Base-by-base conservation (phyloP, 148 eudicot genomes). In the Nepenthes mirabilis region DNA sequence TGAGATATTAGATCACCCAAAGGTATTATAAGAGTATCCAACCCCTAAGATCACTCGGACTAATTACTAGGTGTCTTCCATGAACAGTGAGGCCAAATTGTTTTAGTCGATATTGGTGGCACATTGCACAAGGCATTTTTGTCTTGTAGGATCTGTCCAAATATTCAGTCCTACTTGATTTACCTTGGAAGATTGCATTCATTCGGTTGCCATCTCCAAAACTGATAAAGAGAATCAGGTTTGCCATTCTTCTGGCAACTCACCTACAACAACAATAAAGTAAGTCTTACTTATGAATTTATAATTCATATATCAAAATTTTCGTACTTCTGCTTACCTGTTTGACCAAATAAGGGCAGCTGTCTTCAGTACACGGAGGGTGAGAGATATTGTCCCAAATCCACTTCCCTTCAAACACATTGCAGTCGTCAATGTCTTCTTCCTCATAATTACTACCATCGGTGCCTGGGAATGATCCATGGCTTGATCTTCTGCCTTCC, bases 131-230 rank as follows among this genome's bases (percentile, higher is more conserved):
- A 3, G 4, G 45, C 8, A 3, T 40, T 40, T 40, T 40, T 40
- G 6, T 4, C 6, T 40, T 40, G 8, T 40, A 40, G 45, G 45
- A 3, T 40, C 45, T 23, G 23, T 23, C 23, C 23, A 23, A 23
- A 23, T 23, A 23, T 23, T 23, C 23, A 23, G 23, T 23, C 23
- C 23, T 23, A 23, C 23, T 23, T 23, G 1, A 34, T 45, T 70
- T 77, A 91, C 97, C 88, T 88, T 35, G 97, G 97, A 52, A 91
- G 62, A 58, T 85, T 85, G 75, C 97, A 91, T 47, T 72, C 81
- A 67, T 72, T 53, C 56, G 97, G 97, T 65, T 88, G 90, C 97
- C 97, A 91, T 59, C 78, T 83, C 97, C 97, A 87, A 60, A 74
- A 76, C 79, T 87, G 84, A 69, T 90, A 90, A 43, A 60, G 43